These are phyloP conservation scores for Kwoniella mangroviensis DNA, from an alignment of 768 basidiomycete genomes.

Conservation along the genomic window DNA sequence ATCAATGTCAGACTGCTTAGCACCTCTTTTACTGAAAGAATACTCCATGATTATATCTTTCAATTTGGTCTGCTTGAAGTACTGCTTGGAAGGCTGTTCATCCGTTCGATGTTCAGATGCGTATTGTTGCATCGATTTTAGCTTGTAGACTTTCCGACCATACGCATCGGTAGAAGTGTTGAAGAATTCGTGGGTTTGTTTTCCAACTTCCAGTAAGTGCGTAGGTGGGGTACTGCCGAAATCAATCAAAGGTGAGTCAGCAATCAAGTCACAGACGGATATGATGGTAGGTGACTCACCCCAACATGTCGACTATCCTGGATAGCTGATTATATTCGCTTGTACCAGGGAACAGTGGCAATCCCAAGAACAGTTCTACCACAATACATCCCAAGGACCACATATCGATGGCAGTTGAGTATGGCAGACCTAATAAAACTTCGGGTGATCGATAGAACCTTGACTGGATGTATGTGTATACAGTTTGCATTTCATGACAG, in stretches of 20 bases:
- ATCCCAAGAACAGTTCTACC: slow-evolving; percentile 93
- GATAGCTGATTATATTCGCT: slow-evolving; percentile 99
- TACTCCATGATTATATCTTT: slow-evolving; percentile 96
- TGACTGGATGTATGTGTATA: slow-evolving; percentile 99
- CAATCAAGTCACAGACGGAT: not conserved
- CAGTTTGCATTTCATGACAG: slow-evolving; percentile 98
- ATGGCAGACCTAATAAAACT: slow-evolving; percentile 90
- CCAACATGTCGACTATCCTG: slow-evolving; percentile 96
- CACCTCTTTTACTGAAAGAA: slow-evolving; percentile 82
- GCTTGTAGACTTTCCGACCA: slow-evolving; percentile 73
- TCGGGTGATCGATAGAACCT: slow-evolving; percentile 98
- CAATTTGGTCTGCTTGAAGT: slow-evolving; percentile 90
- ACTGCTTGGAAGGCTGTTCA: slow-evolving; percentile 98
- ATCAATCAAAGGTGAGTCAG: not conserved
- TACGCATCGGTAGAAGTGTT: slow-evolving; percentile 72
- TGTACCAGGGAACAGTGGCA: slow-evolving; percentile 96
- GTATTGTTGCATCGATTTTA: slow-evolving; percentile 94
- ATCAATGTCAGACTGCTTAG: slow-evolving; percentile 78
- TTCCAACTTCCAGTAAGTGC: slow-evolving; percentile 94
- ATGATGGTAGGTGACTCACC: slow-evolving; percentile 66
- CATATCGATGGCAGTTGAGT: slow-evolving; percentile 96
- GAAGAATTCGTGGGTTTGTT: slow-evolving; percentile 93
- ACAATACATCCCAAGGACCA: slow-evolving; percentile 99
- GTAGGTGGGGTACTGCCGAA: slow-evolving; percentile 77
- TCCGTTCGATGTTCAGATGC: slow-evolving; percentile 91